Evolutionary conservation across 1,139 yeast species (phyloP).

Genomic region (Nadsonia commutata): DNA sequence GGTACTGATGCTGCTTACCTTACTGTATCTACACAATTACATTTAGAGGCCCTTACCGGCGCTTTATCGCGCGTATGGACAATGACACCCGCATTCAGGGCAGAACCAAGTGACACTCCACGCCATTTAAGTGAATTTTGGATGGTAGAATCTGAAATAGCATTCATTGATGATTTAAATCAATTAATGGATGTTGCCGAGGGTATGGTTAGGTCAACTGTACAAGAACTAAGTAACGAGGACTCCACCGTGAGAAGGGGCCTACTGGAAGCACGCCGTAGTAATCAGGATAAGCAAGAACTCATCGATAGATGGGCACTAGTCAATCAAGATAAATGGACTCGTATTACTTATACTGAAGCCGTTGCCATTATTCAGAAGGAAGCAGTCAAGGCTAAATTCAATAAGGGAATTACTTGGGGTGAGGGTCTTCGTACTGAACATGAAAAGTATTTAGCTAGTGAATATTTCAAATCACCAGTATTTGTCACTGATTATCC

Average conservation of each 20-base stretch:
- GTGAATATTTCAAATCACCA: slow-evolving; percentile 50
- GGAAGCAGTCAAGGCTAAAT: slow-evolving; percentile 16
- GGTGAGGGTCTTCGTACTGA: slow-evolving; percentile 69
- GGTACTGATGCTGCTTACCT: slow-evolving; percentile 47
- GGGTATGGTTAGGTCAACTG: slow-evolving; percentile 45
- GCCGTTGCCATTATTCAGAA: slow-evolving; percentile 45
- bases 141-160: slow-evolving; percentile 92
- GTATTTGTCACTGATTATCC: slow-evolving; percentile 91
- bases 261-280: slow-evolving; percentile 24
- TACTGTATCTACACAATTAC: slow-evolving; percentile 87
- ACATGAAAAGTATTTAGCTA: slow-evolving; percentile 86
- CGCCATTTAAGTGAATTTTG: slow-evolving; percentile 91
- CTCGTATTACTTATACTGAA: slow-evolving; percentile 54
- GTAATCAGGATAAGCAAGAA: slow-evolving; percentile 28
- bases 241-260: slow-evolving; percentile 28
- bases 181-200: slow-evolving; percentile 59
- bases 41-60: slow-evolving; percentile 65
- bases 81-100: slow-evolving; percentile 81
- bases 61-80: slow-evolving; percentile 81
- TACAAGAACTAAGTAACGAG: slow-evolving; percentile 24
- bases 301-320: slow-evolving; percentile 22
- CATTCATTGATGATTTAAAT: slow-evolving; percentile 42
- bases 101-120: slow-evolving; percentile 82
- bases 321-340: slow-evolving; percentile 37
- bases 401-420: slow-evolving; percentile 33